These are phyloP conservation scores for baker's yeast (Saccharomyces cerevisiae) DNA, from an alignment of 805 yeast species.

Conservation along the genomic window DNA sequence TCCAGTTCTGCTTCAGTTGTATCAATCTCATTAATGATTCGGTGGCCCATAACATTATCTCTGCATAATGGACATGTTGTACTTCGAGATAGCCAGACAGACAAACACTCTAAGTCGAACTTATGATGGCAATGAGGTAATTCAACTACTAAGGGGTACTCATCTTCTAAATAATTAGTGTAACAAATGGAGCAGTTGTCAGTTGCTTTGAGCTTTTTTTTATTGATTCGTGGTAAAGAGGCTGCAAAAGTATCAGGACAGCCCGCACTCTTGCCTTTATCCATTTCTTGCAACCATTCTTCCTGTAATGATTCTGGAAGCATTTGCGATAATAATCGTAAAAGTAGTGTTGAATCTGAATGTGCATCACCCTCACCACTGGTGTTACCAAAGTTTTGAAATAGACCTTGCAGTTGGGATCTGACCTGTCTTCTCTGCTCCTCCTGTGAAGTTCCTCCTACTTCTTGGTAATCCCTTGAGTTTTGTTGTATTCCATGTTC, in stretches of 20 bases:
- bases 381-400: constrained; percentile 9
- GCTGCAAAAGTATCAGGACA: constrained; percentile 67
- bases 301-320: constrained; percentile 23
- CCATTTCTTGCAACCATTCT: constrained; percentile 24
- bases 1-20: constrained; percentile 54
- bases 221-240: constrained; percentile 61
- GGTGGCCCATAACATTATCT: constrained; percentile 52
- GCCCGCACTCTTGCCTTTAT: constrained; percentile 35
- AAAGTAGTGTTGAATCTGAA: constrained; percentile 1
- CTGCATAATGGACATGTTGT: constrained; percentile 84
- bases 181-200: constrained; percentile 73
- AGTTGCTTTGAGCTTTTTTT: constrained; percentile 30
- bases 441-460: constrained; percentile 1
- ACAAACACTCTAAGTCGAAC: constrained; percentile 84
- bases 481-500: constrained; percentile 21
- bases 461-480: constrained; percentile 1
- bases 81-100: constrained; percentile 75
- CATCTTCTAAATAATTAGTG: constrained; percentile 57
- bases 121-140: constrained; percentile 71
- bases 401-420: constrained; percentile 16
- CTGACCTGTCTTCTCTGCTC: constrained; percentile 19
- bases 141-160: constrained; percentile 70
- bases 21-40: constrained; percentile 21
- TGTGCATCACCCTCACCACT: constrained; percentile 7
- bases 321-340: constrained; percentile 15